These are phyloP conservation scores for Sugiyamaella xylanicola DNA, from an alignment of 1,139 yeast genomes.

Conservation along the genomic window DNA sequence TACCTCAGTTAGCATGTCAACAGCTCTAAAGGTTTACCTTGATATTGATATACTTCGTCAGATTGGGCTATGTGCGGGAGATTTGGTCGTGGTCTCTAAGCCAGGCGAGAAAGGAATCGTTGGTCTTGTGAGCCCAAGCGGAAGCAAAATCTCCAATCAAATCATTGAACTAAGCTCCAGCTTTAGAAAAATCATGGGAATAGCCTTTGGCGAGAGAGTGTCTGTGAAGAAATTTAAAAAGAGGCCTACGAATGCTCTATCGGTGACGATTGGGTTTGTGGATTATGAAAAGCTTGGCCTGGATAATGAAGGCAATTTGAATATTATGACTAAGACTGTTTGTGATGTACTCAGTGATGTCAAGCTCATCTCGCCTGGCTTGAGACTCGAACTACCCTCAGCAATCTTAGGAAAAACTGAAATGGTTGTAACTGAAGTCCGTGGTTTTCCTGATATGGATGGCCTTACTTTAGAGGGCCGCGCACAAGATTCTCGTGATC, in stretches of 20 bases:
- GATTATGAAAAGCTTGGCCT: constrained; percentile 31
- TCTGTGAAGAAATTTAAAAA: constrained; percentile 48
- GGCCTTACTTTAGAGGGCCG: constrained; percentile 38
- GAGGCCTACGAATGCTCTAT: constrained; percentile 57
- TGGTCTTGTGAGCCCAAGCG: constrained; percentile 35
- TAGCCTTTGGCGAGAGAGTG: constrained; percentile 74
- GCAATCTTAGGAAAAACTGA: constrained; percentile 28
- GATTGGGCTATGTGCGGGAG: constrained; percentile 57
- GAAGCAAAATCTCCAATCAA: constrained; percentile 39
- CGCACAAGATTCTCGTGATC: constrained; percentile 36
- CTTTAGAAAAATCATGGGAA: constrained; percentile 56
- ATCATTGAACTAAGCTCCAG: constrained; percentile 56
- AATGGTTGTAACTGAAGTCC: constrained; percentile 39
- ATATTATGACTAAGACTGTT: constrained; percentile 14
- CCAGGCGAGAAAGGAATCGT: constrained; percentile 42
- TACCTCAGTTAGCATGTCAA: constrained; percentile 38
- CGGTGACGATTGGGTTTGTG: constrained; percentile 40
- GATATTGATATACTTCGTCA: constrained; percentile 57
- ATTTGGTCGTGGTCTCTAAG: constrained; percentile 54
- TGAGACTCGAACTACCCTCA: constrained; percentile 26
- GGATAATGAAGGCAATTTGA: constrained; percentile 23
- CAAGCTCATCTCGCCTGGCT: constrained; percentile 30
- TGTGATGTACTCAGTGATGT: constrained; percentile 30
- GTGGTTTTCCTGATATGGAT: constrained; percentile 43
- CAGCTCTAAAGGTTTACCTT: constrained; percentile 49